Evolutionary conservation across 2,329 filamentous ascomycete genomes (phyloP).

Genomic region (Sphaerulina vaccinii): DNA sequence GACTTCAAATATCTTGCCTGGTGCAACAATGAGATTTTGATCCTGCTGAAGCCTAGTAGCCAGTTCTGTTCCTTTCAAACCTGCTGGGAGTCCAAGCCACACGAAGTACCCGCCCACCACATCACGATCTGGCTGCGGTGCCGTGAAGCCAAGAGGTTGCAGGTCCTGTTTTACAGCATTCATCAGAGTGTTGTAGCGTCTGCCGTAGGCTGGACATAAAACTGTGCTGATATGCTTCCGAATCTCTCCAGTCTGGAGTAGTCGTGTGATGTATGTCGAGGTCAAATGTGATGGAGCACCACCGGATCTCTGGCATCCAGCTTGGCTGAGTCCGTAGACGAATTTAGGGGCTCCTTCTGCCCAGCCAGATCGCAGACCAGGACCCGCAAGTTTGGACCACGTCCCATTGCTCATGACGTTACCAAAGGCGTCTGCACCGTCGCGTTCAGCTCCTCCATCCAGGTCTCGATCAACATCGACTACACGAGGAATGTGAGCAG

Average conservation of each 20-base stretch:
- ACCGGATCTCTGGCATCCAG: slow-evolving; percentile 18
- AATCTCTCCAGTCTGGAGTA: slow-evolving; percentile 53
- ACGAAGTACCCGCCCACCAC: slow-evolving; percentile 82
- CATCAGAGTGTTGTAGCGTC: slow-evolving; percentile 57
- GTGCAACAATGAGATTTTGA: slow-evolving; percentile 66
- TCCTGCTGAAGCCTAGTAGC: slow-evolving; percentile 58
- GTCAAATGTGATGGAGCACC: slow-evolving; percentile 55
- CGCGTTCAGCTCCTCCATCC: slow-evolving; percentile 53
- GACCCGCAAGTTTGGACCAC: slow-evolving; percentile 83
- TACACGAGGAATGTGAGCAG: slow-evolving; percentile 64
- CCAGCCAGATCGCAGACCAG: slow-evolving; percentile 86
- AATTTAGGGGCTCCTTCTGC: slow-evolving; percentile 68
- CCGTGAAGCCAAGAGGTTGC: slow-evolving; percentile 60
- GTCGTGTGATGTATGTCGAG: slow-evolving; percentile 56
- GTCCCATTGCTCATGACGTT: slow-evolving; percentile 82
- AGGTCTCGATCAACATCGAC: slow-evolving; percentile 74
- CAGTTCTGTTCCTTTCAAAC: slow-evolving; percentile 55
- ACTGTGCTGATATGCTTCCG: slow-evolving; percentile 57
- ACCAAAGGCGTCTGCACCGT: slow-evolving; percentile 63
- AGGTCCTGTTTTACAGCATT: slow-evolving; percentile 60
- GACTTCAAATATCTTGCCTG: slow-evolving; percentile 62
- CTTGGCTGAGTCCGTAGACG: slow-evolving; percentile 58
- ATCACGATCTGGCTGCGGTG: slow-evolving; percentile 44
- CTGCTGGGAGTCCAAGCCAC: slow-evolving; percentile 66
- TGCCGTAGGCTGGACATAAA: slow-evolving; percentile 57